Percentiles rank a stretch among this genome's conserved stretches.
Evolutionary conservation across 805 yeast genomes (phyloP).

Genomic region (Cyberlindnera subsufficiens): DNA sequence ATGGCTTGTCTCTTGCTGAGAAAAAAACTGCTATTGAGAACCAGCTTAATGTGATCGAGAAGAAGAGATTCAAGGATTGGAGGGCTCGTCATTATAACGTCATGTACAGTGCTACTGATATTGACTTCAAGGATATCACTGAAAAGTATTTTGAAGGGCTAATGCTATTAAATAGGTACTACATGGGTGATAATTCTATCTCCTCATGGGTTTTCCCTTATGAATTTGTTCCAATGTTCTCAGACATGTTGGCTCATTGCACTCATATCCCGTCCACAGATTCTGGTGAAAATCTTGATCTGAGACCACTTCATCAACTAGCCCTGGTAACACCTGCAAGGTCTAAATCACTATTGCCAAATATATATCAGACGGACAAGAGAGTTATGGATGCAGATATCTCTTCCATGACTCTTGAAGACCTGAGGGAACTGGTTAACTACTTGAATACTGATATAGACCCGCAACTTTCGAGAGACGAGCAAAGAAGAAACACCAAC

Average conservation of each 20-base stretch:
- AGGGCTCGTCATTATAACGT: constrained; percentile 57
- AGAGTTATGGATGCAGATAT: background rate
- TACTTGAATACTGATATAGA: background rate
- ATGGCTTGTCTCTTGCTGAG: constrained; percentile 34
- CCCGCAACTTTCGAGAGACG: background rate
- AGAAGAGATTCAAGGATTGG: constrained; percentile 65
- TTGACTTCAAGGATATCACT: constrained; percentile 45
- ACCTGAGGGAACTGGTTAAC: background rate
- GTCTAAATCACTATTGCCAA: constrained; percentile 7
- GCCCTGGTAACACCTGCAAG: constrained; percentile 9
- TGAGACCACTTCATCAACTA: constrained; percentile 13
- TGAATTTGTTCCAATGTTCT: constrained; percentile 85
- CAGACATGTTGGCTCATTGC: constrained; percentile 48
- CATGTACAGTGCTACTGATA: constrained; percentile 28
- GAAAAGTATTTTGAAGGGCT: constrained; percentile 81
- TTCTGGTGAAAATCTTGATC: background rate
- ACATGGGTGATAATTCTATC: constrained; percentile 75
- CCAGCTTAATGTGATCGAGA: constrained; percentile 49
- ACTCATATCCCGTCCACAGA: background rate
- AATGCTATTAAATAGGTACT: constrained; percentile 90
- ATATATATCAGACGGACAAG: constrained; percentile 4
- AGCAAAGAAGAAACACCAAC: background rate
- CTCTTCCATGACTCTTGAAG: background rate
- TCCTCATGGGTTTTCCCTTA: constrained; percentile 86
- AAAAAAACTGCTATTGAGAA: constrained; percentile 43